These are phyloP conservation scores for Vitis hybrid DNA, from an alignment of 177 flowering plant species.

Conservation along the genomic window DNA sequence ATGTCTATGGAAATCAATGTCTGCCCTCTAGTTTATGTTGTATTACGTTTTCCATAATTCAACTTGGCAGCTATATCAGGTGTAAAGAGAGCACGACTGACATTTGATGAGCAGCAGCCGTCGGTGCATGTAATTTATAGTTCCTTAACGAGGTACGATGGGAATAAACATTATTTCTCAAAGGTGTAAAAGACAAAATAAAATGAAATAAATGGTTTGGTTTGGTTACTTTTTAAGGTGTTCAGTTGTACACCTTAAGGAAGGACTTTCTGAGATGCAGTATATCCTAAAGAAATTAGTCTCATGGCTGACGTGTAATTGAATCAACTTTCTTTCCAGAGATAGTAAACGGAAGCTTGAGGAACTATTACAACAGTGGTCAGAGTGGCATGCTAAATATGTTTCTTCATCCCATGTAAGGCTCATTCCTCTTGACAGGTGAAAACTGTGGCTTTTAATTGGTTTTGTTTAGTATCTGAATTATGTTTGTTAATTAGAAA, in stretches of 20 bases:
- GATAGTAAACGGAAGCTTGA: constrained; percentile 82
- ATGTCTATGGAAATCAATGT: background rate
- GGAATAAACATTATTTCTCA: constrained; percentile 8
- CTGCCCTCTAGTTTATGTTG: background rate
- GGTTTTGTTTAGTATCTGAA: background rate
- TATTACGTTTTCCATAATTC: constrained; percentile 39
- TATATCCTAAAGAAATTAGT: background rate
- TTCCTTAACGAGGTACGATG: constrained; percentile 66
- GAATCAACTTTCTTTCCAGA: constrained; percentile 34
- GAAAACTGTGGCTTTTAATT: background rate
- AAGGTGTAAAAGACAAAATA: background rate
- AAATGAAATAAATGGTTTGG: background rate
- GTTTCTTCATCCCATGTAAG: constrained; percentile 51
- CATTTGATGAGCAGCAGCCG: constrained; percentile 61
- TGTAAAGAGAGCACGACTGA: constrained; percentile 67
- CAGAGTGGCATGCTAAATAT: constrained; percentile 80
- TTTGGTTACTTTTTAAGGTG: background rate
- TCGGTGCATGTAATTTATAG: constrained; percentile 67
- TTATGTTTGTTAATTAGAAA: background rate
- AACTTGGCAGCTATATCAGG: constrained; percentile 50
- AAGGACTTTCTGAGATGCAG: background rate
- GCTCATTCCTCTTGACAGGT: background rate
- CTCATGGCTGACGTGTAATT: background rate
- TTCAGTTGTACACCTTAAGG: background rate
- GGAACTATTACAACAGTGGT: constrained; percentile 84